Evolutionary conservation across 805 yeast species (phyloP).

Genomic region (Starmerella ratchasimensis): DNA sequence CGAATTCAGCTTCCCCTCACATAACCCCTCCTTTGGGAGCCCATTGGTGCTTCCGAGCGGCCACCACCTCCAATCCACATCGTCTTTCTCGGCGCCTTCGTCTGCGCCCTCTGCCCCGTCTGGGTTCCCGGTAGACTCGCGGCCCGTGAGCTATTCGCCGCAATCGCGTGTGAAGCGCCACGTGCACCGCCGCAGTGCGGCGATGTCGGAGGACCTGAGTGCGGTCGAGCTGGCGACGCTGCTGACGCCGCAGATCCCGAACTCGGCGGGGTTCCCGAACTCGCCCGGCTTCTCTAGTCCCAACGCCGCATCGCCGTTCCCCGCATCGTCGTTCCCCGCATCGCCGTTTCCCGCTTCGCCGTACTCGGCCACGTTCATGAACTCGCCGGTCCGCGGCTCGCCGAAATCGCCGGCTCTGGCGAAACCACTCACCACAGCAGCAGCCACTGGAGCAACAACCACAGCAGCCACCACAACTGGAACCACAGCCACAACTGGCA

Average conservation of each 20-base stretch:
- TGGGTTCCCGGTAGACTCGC: background rate
- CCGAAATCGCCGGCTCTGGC: background rate
- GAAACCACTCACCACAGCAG: no score
- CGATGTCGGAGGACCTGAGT: conserved; percentile 22
- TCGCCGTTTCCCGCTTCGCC: background rate
- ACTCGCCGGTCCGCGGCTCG: background rate
- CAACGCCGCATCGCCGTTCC: no score
- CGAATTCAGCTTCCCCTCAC: conserved; percentile 16
- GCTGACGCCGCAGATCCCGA: conserved; percentile 7
- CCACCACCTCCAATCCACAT: background rate
- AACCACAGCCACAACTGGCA: no score
- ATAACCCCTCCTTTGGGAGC: conserved; percentile 1
- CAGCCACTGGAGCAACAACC: no score
- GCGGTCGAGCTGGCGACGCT: conserved; percentile 13
- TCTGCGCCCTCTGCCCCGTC: background rate
- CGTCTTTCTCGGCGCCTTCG: background rate
- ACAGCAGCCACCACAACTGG: no score
- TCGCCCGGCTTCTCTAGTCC: no score
- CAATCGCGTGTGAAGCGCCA: conserved; percentile 15
- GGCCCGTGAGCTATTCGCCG: conserved; percentile 14
- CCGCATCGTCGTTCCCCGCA: no score
- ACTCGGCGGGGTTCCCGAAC: background rate
- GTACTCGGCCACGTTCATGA: background rate
- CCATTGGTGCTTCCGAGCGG: background rate
- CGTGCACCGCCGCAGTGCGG: conserved; percentile 22